These are phyloP conservation scores for Coemansia brasiliensis DNA, from an alignment of 192 early-diverging fungal genomes.

Conservation along the genomic window DNA sequence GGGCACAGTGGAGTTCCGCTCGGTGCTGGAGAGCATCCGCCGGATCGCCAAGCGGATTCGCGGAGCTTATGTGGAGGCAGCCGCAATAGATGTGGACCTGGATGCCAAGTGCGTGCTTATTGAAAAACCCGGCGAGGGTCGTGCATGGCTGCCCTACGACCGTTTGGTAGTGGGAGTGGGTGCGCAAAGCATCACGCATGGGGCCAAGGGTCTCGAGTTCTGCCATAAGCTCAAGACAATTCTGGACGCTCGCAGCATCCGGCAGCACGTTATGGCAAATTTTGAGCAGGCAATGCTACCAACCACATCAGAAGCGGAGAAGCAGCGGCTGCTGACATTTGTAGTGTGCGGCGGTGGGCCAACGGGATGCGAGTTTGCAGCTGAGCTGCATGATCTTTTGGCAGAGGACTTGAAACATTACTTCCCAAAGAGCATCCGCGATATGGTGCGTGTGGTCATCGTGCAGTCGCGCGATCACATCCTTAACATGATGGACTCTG, in stretches of 20 bases:
- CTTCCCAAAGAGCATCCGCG: slow-evolving; percentile 71
- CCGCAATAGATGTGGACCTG: slow-evolving; percentile 81
- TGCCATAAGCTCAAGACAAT: slow-evolving; percentile 83
- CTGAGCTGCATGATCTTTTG: slow-evolving; percentile 80
- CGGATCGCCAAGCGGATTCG: slow-evolving; percentile 82
- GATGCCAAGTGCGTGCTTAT: slow-evolving; percentile 75
- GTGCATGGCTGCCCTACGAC: slow-evolving; percentile 67
- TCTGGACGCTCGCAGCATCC: slow-evolving; percentile 76
- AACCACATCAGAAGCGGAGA: slow-evolving; percentile 60
- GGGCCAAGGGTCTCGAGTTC: slow-evolving; percentile 78
- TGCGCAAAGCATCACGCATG: slow-evolving; percentile 78
- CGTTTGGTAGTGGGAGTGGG: slow-evolving; percentile 81
- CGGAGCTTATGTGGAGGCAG: slow-evolving; percentile 81
- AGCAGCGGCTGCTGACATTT: slow-evolving; percentile 71
- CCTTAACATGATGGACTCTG: slow-evolving; percentile 74
- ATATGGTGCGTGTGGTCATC: slow-evolving; percentile 69
- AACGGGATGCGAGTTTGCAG: slow-evolving; percentile 76
- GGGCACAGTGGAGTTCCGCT: slow-evolving; percentile 85
- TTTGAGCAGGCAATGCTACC: slow-evolving; percentile 78
- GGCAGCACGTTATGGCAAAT: slow-evolving; percentile 74
- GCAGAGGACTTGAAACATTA: slow-evolving; percentile 73
- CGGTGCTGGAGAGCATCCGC: slow-evolving; percentile 84
- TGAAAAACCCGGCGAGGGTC: slow-evolving; percentile 63
- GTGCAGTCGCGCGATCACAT: slow-evolving; percentile 82
- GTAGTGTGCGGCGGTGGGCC: slow-evolving; percentile 87